Evolutionary conservation across 345 rosid species (phyloP).

Genomic region (Melastoma malabathricum): DNA sequence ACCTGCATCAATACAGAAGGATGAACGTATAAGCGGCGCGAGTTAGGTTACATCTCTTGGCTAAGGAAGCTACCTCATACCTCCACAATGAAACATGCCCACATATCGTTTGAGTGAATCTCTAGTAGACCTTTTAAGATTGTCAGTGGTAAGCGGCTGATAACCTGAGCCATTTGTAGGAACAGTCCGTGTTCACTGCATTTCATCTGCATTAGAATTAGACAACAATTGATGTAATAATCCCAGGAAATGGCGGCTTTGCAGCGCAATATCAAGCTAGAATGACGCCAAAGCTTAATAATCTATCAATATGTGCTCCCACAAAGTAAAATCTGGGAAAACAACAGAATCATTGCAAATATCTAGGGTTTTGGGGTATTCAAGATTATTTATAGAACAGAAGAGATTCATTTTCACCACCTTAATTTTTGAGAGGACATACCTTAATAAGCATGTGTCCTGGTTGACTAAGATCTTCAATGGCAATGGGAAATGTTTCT

Average conservation of each 20-base stretch:
- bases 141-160: conserved; percentile 2
- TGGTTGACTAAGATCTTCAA: conserved; percentile 43
- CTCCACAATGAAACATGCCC: conserved; percentile 8
- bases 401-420: not conserved
- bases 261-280: not conserved
- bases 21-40: not conserved
- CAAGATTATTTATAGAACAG: too few species aligned
- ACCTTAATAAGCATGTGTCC: conserved; percentile 62
- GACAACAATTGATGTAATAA: not conserved
- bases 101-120: conserved; percentile 3
- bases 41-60: not conserved
- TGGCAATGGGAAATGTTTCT: conserved; percentile 34
- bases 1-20: conserved; percentile 1
- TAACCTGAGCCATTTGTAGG: conserved; percentile 7
- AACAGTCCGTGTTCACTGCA: conserved; percentile 9
- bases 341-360: too few species aligned
- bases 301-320: too few species aligned
- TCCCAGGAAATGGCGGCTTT: not conserved
- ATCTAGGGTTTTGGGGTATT: too few species aligned
- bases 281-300: too few species aligned
- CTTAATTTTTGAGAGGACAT: not conserved
- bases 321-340: too few species aligned
- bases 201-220: conserved; percentile 5
- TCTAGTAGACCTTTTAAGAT: conserved; percentile 7
- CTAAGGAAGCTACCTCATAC: not conserved